Conservation (phyloP, 805 yeast species). For the Candida loeiensis region DNA sequence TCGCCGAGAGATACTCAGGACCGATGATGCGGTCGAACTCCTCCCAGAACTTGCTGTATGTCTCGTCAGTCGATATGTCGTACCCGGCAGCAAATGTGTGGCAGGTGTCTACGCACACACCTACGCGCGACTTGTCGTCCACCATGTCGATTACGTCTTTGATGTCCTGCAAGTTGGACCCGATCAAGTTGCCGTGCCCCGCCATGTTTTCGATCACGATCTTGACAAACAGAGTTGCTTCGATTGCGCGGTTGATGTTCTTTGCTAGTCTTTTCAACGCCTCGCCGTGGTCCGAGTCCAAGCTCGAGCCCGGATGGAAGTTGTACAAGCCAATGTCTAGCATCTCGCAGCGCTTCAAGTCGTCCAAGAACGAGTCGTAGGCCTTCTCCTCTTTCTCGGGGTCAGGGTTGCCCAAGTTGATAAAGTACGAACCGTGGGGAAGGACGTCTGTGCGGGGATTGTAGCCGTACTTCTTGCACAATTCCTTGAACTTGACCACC, state of each 20-base stretch:
- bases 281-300: constrained; percentile 60
- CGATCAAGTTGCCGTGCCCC: constrained; percentile 90
- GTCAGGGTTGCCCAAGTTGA: constrained; percentile 91
- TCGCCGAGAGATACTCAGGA: constrained; percentile 64
- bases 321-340: constrained; percentile 83
- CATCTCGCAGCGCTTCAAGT: constrained; percentile 79
- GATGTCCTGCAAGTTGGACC: constrained; percentile 75
- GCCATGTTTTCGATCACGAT: constrained; percentile 97
- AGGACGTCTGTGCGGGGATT: constrained; percentile 74
- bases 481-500: constrained; percentile 56
- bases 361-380: constrained; percentile 76
- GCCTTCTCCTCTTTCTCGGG: constrained; percentile 72
- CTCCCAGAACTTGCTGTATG: constrained; percentile 66
- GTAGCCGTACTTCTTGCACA: constrained; percentile 62
- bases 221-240: constrained; percentile 72
- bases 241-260: constrained; percentile 75
- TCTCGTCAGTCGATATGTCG: constrained; percentile 62
- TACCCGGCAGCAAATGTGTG: constrained; percentile 97
- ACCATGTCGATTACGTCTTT: constrained; percentile 69
- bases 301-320: constrained; percentile 89
- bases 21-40: constrained; percentile 76
- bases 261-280: constrained; percentile 71
- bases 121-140: constrained; percentile 81
- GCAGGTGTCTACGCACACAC: constrained; percentile 95
- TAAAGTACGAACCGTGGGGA: constrained; percentile 94